phyloP scores from a whole-genome alignment of 495 filamentous ascomycete genomes.

The Alectoria sarmentosa region DNA sequence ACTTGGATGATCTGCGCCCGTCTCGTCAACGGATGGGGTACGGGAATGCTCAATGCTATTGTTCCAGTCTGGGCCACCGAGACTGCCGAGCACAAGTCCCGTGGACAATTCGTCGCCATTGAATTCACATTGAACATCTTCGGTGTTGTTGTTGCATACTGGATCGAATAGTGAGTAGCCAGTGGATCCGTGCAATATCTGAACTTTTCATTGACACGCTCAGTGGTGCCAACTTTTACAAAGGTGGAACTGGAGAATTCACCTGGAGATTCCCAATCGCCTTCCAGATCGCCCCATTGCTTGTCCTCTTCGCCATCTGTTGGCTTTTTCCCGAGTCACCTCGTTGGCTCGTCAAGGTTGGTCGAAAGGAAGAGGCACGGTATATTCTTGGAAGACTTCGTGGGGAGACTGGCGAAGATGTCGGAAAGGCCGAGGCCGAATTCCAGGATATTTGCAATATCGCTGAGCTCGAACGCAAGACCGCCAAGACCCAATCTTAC shows the following conservation, averaged over 20 bases:
- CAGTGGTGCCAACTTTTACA: conserved; percentile 51
- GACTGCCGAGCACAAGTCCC: conserved; percentile 58
- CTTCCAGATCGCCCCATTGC: conserved; percentile 60
- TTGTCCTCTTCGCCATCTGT: conserved; percentile 44
- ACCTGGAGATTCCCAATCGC: conserved; percentile 65
- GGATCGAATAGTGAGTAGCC: conserved; percentile 56
- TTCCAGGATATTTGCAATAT: conserved; percentile 56
- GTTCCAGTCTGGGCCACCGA: conserved; percentile 69
- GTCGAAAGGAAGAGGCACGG: conserved; percentile 53
- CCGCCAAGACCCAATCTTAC: conserved; percentile 48
- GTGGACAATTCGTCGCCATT: conserved; percentile 64
- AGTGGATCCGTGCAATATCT: not conserved
- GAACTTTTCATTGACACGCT: conserved; percentile 19
- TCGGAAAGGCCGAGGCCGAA: conserved; percentile 49
- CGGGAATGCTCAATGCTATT: conserved; percentile 64
- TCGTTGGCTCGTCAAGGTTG: conserved; percentile 57
- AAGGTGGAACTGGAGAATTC: conserved; percentile 48
- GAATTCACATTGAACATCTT: conserved; percentile 71
- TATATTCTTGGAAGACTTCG: conserved; percentile 57
- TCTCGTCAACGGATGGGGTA: conserved; percentile 61
- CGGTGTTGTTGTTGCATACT: conserved; percentile 65
- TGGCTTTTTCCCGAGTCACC: conserved; percentile 64
- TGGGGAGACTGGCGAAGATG: conserved; percentile 49
- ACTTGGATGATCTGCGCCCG: conserved; percentile 68
- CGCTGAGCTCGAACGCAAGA: conserved; percentile 49